A percentile compares a stretch with the other conserved stretches of the same genome.
phyloP scores from a whole-genome alignment of 1,284 basidiomycete genomes.

The Heterobasidion annosum region DNA sequence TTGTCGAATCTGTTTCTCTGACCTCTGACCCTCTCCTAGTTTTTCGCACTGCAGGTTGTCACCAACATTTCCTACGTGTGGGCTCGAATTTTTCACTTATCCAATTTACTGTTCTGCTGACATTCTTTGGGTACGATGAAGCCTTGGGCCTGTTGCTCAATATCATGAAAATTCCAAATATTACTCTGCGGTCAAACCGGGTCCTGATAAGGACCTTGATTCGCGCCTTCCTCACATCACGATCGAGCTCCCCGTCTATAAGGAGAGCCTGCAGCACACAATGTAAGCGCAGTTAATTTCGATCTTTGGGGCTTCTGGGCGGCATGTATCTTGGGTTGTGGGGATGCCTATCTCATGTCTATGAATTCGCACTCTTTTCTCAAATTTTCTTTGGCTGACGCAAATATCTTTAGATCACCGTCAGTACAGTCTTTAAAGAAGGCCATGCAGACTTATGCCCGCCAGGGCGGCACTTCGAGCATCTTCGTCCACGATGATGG shows the following conservation, averaged over 20 bases:
- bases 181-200: slow-evolving; percentile 55
- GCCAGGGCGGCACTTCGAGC: slow-evolving; percentile 70
- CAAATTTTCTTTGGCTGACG: neutral
- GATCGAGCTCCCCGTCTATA: slow-evolving; percentile 76
- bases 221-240: slow-evolving; percentile 62
- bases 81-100: too few species aligned
- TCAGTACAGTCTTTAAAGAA: slow-evolving; percentile 77
- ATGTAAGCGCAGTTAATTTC: slow-evolving; percentile 37
- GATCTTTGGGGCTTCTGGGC: too few species aligned
- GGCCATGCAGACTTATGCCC: slow-evolving; percentile 81
- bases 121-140: slow-evolving; percentile 11
- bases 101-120: too few species aligned
- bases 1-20: neutral
- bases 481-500: slow-evolving; percentile 80
- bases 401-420: slow-evolving; percentile 36
- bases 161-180: slow-evolving; percentile 68
- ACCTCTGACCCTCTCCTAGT: slow-evolving; percentile 24
- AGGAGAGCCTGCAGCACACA: slow-evolving; percentile 60
- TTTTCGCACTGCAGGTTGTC: slow-evolving; percentile 56
- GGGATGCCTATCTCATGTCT: neutral
- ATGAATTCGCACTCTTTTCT: neutral
- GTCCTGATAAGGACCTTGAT: slow-evolving; percentile 55
- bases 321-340: neutral
- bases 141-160: slow-evolving; percentile 66
- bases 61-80: slow-evolving; percentile 46